A percentile compares a stretch with the other conserved stretches of the same genome.
Conservation (phyloP, 345 rosid species). For the Eucalyptus guilfoylei region DNA sequence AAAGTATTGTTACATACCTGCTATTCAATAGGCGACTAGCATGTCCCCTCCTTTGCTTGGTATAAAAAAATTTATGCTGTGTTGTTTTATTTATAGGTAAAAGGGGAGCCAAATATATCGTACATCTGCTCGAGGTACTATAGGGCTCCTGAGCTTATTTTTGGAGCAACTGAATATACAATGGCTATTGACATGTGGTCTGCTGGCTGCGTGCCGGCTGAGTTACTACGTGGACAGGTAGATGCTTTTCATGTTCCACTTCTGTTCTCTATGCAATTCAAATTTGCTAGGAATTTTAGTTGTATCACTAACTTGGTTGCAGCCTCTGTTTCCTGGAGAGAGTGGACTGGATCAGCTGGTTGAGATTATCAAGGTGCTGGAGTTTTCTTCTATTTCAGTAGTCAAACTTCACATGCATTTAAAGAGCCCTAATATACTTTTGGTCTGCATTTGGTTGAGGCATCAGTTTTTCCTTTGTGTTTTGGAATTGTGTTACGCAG, state of each 20-base stretch:
- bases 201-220: conserved; percentile 4
- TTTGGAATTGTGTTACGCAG: background rate
- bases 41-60: background rate
- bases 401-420: background rate
- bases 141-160: conserved; percentile 10
- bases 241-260: background rate
- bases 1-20: conserved; percentile 1
- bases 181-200: conserved; percentile 16
- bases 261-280: background rate
- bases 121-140: conserved; percentile 7
- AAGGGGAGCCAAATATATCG: conserved; percentile 10
- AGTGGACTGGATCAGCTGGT: conserved; percentile 9
- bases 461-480: background rate
- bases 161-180: conserved; percentile 5
- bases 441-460: background rate
- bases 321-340: conserved; percentile 12
- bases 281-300: background rate
- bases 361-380: conserved; percentile 6
- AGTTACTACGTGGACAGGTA: conserved; percentile 7
- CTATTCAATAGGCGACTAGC: background rate
- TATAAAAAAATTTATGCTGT: background rate
- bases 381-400: background rate
- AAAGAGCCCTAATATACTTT: background rate
- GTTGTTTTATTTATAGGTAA: background rate
- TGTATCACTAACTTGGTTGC: background rate